A percentile compares a stretch with the other conserved stretches of the same genome.
phyloP scores from a whole-genome alignment of 345 rosid genomes.

The Ceriops tagal region DNA sequence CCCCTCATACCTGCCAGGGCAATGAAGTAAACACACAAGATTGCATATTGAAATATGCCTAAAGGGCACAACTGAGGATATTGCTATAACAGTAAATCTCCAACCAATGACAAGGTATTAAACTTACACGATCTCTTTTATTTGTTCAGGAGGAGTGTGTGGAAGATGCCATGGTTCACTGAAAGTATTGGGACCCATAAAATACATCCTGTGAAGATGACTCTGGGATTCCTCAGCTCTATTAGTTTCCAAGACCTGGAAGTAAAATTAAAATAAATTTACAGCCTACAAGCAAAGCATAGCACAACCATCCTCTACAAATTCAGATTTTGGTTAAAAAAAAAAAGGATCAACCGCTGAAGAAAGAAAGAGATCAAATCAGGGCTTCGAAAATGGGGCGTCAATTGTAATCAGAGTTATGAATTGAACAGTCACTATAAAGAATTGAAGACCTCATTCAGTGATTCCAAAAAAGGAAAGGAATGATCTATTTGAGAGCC shows the following conservation, averaged over 20 bases:
- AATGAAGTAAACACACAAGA: conserved; percentile 15
- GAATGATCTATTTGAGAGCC: conserved; percentile 94
- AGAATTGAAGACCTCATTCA: conserved; percentile 73
- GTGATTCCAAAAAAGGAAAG: conserved; percentile 94
- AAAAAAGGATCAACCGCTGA: not conserved
- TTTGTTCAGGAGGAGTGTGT: conserved; percentile 89
- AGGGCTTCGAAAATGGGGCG: not conserved
- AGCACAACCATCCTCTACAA: not conserved
- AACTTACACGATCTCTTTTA: conserved; percentile 94
- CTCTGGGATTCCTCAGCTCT: conserved; percentile 94
- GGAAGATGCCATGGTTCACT: conserved; percentile 98
- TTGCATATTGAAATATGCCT: not conserved
- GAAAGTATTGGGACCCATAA: conserved; percentile 94
- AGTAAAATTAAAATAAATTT: conserved; percentile 15
- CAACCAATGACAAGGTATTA: conserved; percentile 16
- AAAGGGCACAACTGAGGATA: not conserved
- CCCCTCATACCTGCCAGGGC: conserved; percentile 73
- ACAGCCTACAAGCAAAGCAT: conserved; percentile 10
- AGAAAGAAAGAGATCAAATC: not conserved
- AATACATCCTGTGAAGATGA: conserved; percentile 97
- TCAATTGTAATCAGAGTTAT: not conserved
- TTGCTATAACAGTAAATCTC: conserved; percentile 12
- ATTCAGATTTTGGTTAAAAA: not conserved
- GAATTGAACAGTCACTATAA: not conserved
- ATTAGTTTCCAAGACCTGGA: conserved; percentile 93